Evolutionary conservation across 257 asterid species (phyloP), one percentile per base, ranked within the genome.

Genomic region (Schizonepeta tenuifolia): DNA sequence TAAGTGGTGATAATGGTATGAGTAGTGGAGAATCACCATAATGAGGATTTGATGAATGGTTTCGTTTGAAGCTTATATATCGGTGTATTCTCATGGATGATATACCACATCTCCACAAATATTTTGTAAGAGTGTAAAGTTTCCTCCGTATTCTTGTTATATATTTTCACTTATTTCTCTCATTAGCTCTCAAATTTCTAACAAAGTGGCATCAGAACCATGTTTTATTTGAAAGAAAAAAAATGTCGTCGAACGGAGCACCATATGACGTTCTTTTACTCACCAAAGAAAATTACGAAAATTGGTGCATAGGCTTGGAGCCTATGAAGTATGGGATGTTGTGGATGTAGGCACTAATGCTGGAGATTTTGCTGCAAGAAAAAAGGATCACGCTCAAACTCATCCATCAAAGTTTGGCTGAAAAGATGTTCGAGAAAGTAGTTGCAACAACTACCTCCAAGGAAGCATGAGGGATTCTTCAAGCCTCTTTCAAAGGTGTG

Each of bases 261-360:
- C 65, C 40, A 6, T 31, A 14, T 31, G 12, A 14, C 1, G 43
- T 28, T 28, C 65, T 21, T 14, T 47, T 21, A 15, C 54, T 47
- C 22, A 2, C 62, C 35, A 56, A 56, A 56, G 62, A 60, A 15
- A n/a, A 60, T 35, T 35, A 33, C n/a, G 28, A 60, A 15, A 33
- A 60, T n/a, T 60, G 47, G 47, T 60, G 67, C n/a, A 60, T 60
- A 60, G n/a, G 67, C 51, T 17, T 62, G 68, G 68, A 62, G 68
- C 68, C 13, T 62, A 62, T 62, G 68, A 62, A 62, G 68, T 33
- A 15, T 60, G 47, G 46, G 47, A 60, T 1, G 13, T 3, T 1
- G 18, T 62, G 1, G 51, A 64, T 18, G 21, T 21, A 1, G 38
- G 69, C 2, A 7, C 20, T 13, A 55, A 64, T 5, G 38, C 1